Evolutionary conservation across 179 eudicot genomes (phyloP).

Genomic region (Actinidia arguta): DNA sequence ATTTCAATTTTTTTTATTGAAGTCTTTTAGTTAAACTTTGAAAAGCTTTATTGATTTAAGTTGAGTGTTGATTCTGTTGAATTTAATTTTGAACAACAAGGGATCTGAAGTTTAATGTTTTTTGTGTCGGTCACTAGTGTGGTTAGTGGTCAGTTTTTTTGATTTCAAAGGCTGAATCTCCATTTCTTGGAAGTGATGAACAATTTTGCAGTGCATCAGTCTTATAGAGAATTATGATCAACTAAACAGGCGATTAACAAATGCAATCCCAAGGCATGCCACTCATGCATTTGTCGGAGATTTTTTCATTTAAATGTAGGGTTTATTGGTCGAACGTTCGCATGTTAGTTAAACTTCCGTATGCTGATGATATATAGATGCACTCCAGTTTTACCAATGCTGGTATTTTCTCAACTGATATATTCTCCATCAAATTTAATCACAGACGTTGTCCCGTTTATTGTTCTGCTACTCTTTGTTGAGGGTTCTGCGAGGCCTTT

Average conservation of each 20-base stretch:
- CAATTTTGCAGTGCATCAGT: not conserved
- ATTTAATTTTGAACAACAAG: no score
- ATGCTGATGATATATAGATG: not conserved
- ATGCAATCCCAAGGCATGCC: not conserved
- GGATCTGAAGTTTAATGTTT: no score
- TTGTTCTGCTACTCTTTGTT: constrained; percentile 60
- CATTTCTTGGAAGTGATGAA: not conserved
- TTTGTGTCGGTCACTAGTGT: not conserved
- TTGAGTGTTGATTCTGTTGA: no score
- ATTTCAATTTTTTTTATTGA: not conserved
- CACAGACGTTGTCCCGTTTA: constrained; percentile 62
- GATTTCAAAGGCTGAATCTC: not conserved
- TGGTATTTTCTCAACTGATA: not conserved
- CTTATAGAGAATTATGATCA: not conserved
- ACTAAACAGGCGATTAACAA: not conserved
- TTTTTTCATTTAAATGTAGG: not conserved
- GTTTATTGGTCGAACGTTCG: not conserved
- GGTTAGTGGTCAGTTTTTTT: not conserved
- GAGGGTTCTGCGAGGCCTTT: constrained; percentile 72
- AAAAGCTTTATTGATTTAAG: not conserved
- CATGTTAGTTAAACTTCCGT: not conserved
- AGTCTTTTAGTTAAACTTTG: no score
- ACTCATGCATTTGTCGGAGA: not conserved
- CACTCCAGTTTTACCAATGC: not conserved
- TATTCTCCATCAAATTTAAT: not conserved